These are phyloP conservation scores for Fusarium piperis DNA, from an alignment of 2,329 filamentous ascomycete genomes.

Conservation along the genomic window DNA sequence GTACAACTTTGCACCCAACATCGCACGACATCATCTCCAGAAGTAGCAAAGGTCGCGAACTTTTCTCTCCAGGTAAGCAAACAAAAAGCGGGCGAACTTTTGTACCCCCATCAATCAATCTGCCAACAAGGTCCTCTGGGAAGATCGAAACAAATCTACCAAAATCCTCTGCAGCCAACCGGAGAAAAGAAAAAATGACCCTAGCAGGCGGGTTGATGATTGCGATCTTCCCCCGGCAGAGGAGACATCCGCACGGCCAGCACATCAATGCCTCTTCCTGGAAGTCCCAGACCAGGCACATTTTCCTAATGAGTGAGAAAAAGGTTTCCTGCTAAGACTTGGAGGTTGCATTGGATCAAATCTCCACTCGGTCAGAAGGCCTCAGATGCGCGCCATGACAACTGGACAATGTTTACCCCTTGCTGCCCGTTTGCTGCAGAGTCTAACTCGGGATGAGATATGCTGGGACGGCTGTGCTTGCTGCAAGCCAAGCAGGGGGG, in stretches of 20 bases:
- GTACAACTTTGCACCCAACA: background rate
- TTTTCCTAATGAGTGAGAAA: background rate
- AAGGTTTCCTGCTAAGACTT: background rate
- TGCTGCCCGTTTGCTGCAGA: slow-evolving; percentile 3
- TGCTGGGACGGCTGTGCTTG: slow-evolving; percentile 1
- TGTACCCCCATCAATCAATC: background rate
- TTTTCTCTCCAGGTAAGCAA: background rate
- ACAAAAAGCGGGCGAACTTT: background rate
- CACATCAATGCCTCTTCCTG: slow-evolving; percentile 19
- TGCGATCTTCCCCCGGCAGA: slow-evolving; percentile 37
- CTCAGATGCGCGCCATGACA: background rate
- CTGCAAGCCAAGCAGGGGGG: background rate
- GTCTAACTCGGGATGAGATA: background rate
- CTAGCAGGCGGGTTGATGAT: slow-evolving; percentile 26
- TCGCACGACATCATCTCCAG: background rate
- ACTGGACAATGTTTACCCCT: background rate
- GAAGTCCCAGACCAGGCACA: background rate
- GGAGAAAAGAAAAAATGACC: slow-evolving; percentile 26
- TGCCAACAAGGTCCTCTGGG: background rate
- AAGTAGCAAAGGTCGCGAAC: background rate
- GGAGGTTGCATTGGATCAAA: background rate
- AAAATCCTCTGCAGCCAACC: background rate
- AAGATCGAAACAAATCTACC: background rate
- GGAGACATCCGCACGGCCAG: slow-evolving; percentile 1
- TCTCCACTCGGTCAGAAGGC: slow-evolving; percentile 5